Evolutionary conservation across 2,329 filamentous ascomycete genomes (phyloP).

Genomic region (Talaromyces sp.): DNA sequence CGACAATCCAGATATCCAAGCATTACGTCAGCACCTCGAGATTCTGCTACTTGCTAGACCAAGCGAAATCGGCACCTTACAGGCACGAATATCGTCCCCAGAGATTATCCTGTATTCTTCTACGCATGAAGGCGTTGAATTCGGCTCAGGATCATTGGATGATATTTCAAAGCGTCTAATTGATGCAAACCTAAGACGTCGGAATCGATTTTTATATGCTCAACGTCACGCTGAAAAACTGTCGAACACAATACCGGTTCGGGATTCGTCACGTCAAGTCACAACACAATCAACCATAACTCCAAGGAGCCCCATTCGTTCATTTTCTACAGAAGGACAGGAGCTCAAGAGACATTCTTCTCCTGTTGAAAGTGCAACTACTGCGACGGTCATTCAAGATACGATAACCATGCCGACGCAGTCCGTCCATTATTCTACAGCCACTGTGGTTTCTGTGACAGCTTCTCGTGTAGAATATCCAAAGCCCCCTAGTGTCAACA

Average conservation of each 20-base stretch:
- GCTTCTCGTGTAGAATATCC: slow-evolving; percentile 15
- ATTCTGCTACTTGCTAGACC: neutral
- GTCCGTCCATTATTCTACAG: neutral
- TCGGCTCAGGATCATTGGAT: neutral
- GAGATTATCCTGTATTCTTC: neutral
- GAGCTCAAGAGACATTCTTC: neutral
- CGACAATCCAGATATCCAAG: neutral
- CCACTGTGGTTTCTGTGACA: slow-evolving; percentile 9
- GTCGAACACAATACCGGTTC: neutral
- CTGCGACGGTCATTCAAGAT: neutral
- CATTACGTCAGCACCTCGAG: slow-evolving; percentile 6
- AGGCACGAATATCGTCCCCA: neutral
- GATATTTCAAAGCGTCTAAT: slow-evolving; percentile 12
- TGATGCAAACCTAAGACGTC: slow-evolving; percentile 15
- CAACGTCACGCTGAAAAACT: slow-evolving; percentile 15
- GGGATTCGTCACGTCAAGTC: neutral
- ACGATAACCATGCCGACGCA: neutral
- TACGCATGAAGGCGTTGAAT: neutral
- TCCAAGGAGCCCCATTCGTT: neutral
- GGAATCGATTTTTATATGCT: slow-evolving; percentile 20
- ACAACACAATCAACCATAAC: neutral
- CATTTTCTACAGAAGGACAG: neutral
- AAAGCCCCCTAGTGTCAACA: slow-evolving; percentile 1
- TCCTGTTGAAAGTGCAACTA: neutral
- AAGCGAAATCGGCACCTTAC: neutral